Evolutionary conservation across 2,329 filamentous ascomycete species (phyloP).

Genomic region (Corniculantispora saksenae): DNA sequence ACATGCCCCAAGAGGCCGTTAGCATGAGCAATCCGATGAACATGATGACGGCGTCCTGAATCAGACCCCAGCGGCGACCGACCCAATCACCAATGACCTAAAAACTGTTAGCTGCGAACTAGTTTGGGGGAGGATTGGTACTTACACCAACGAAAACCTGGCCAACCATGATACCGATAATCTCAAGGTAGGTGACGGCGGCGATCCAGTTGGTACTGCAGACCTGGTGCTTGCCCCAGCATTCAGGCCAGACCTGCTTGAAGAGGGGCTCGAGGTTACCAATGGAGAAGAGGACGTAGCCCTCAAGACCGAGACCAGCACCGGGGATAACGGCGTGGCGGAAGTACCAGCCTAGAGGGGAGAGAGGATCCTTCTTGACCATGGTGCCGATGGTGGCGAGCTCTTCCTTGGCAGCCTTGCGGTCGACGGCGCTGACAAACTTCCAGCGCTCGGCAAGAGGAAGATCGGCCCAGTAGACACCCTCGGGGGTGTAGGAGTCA

Average conservation of each 20-base stretch:
- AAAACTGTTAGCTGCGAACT: not conserved
- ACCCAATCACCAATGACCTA: constrained; percentile 69
- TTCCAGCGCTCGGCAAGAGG: constrained; percentile 66
- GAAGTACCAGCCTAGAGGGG: constrained; percentile 83
- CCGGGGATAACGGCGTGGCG: constrained; percentile 89
- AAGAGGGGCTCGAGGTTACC: constrained; percentile 89
- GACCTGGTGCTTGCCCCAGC: constrained; percentile 68
- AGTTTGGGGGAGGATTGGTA: constrained; percentile 27
- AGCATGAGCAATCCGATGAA: constrained; percentile 90
- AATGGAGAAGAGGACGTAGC: constrained; percentile 95
- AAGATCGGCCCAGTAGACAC: constrained; percentile 92
- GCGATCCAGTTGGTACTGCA: constrained; percentile 82
- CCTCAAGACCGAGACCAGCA: constrained; percentile 88
- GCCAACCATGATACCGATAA: constrained; percentile 91
- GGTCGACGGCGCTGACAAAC: constrained; percentile 77
- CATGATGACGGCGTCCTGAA: constrained; percentile 94
- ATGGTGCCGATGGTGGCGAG: constrained; percentile 68
- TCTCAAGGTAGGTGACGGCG: constrained; percentile 87
- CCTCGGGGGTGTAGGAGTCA: constrained; percentile 80
- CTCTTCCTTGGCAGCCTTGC: constrained; percentile 69
- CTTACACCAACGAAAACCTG: constrained; percentile 80
- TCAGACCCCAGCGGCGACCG: constrained; percentile 90
- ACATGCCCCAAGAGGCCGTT: constrained; percentile 84
- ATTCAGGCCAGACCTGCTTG: constrained; percentile 69
- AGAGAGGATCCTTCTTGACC: constrained; percentile 84